Percentiles rank a stretch among this genome's conserved stretches.
Conservation (phyloP, 2,329 filamentous ascomycete genomes). For the Harringtonia aguacate region DNA sequence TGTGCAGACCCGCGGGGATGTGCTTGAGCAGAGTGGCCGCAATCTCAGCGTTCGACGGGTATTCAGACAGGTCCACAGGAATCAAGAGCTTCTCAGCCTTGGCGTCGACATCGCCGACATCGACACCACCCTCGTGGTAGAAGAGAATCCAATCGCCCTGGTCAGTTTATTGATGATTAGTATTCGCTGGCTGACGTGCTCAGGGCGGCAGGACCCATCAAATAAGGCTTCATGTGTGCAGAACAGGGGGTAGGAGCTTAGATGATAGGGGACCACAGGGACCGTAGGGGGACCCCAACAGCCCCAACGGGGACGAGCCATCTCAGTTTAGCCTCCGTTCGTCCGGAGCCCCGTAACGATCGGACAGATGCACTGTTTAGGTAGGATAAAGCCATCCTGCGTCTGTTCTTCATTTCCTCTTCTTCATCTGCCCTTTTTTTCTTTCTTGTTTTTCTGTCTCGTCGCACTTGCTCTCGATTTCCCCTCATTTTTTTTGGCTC, state of each 20-base stretch:
- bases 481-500: too few species aligned
- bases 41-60: slow-evolving; percentile 93
- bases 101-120: slow-evolving; percentile 96
- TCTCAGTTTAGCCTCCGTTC: slow-evolving; percentile 33
- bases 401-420: background rate
- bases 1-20: slow-evolving; percentile 91
- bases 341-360: slow-evolving; percentile 19
- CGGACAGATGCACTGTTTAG: slow-evolving; percentile 1
- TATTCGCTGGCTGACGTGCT: too few species aligned
- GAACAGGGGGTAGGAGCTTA: too few species aligned
- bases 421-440: background rate
- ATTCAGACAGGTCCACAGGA: slow-evolving; percentile 87
- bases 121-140: slow-evolving; percentile 98
- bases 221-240: too few species aligned
- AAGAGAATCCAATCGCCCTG: slow-evolving; percentile 99
- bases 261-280: too few species aligned
- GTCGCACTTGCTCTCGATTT: background rate
- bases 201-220: too few species aligned
- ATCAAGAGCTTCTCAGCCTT: slow-evolving; percentile 99
- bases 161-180: background rate
- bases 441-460: background rate
- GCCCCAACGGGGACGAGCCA: slow-evolving; percentile 13
- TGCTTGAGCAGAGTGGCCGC: slow-evolving; percentile 78
- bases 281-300: too few species aligned
- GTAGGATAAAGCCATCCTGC: too few species aligned